A percentile compares a stretch with the other conserved stretches of the same genome.
phyloP scores from a whole-genome alignment of 2,329 filamentous ascomycete species.

The Cladosporium sphaerospermum region DNA sequence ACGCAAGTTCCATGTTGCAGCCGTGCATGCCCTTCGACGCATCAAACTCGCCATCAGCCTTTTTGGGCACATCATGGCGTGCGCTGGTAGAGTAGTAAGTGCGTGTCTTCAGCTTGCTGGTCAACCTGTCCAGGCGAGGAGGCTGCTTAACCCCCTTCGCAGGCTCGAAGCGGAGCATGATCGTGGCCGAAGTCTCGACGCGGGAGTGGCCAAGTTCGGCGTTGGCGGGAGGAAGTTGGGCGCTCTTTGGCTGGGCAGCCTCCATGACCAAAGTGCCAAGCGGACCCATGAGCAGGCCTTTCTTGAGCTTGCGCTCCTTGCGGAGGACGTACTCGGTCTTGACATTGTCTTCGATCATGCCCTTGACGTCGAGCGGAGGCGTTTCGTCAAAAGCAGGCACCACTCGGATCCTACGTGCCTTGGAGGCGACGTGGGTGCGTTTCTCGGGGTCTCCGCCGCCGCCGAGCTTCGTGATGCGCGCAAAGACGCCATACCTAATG shows the following conservation, averaged over 20 bases:
- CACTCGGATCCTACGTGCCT: conserved; percentile 51
- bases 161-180: conserved; percentile 58
- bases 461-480: neutral
- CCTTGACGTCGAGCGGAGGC: conserved; percentile 50
- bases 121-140: conserved; percentile 48
- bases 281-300: conserved; percentile 54
- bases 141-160: conserved; percentile 43
- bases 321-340: conserved; percentile 46
- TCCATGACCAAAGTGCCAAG: conserved; percentile 53
- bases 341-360: conserved; percentile 32
- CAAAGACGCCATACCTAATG: conserved; percentile 50
- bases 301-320: conserved; percentile 54
- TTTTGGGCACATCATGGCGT: conserved; percentile 45
- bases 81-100: conserved; percentile 52
- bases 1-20: conserved; percentile 48
- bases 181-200: conserved; percentile 37
- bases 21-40: conserved; percentile 47
- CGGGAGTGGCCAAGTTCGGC: conserved; percentile 32
- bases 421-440: conserved; percentile 42
- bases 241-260: conserved; percentile 51
- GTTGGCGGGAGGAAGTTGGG: conserved; percentile 43
- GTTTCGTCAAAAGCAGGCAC: conserved; percentile 54
- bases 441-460: conserved; percentile 9
- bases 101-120: conserved; percentile 50
- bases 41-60: conserved; percentile 37